Percentiles rank a stretch among this genome's conserved stretches.
These are phyloP conservation scores for Mortierella sp. DNA, from an alignment of 371 early-diverging fungal species.

Conservation along the genomic window DNA sequence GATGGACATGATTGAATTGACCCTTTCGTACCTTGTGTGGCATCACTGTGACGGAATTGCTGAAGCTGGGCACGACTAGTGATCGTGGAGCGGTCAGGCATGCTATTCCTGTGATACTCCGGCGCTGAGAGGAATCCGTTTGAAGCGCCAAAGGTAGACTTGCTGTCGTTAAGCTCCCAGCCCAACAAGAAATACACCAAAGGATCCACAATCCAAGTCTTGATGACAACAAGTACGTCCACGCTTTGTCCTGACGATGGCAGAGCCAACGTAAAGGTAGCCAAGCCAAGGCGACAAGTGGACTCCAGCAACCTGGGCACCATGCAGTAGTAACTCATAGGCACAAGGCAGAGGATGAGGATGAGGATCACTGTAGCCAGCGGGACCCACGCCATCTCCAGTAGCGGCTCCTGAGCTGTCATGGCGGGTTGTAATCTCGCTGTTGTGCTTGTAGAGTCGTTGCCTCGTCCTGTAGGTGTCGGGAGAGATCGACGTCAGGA, in stretches of 20 bases:
- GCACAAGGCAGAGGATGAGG: slow-evolving; percentile 26
- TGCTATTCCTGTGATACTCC: slow-evolving; percentile 11
- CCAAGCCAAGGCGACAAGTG: slow-evolving; percentile 20
- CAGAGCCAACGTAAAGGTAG: slow-evolving; percentile 8
- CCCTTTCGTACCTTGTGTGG: slow-evolving; percentile 14
- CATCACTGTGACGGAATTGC: slow-evolving; percentile 23
- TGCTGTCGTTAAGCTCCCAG: slow-evolving; percentile 27
- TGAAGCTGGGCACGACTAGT: slow-evolving; percentile 43
- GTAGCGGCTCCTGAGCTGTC: slow-evolving; percentile 40
- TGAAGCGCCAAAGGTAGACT: not conserved
- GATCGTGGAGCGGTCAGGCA: slow-evolving; percentile 34
- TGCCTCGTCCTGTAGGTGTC: not conserved
- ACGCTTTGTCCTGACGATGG: slow-evolving; percentile 12
- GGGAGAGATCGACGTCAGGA: slow-evolving; percentile 3
- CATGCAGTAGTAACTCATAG: slow-evolving; percentile 20
- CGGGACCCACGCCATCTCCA: slow-evolving; percentile 30
- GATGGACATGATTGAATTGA: not conserved
- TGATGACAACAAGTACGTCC: slow-evolving; percentile 8
- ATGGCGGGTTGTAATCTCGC: slow-evolving; percentile 3
- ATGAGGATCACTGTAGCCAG: slow-evolving; percentile 25
- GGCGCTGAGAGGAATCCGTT: slow-evolving; percentile 13
- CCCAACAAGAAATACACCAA: slow-evolving; percentile 35
- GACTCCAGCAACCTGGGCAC: slow-evolving; percentile 13
- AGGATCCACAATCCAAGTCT: slow-evolving; percentile 17
- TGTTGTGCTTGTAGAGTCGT: not conserved